Evolutionary conservation across 208 protist genomes (phyloP).

Genomic region (Trypanosoma brucei): DNA sequence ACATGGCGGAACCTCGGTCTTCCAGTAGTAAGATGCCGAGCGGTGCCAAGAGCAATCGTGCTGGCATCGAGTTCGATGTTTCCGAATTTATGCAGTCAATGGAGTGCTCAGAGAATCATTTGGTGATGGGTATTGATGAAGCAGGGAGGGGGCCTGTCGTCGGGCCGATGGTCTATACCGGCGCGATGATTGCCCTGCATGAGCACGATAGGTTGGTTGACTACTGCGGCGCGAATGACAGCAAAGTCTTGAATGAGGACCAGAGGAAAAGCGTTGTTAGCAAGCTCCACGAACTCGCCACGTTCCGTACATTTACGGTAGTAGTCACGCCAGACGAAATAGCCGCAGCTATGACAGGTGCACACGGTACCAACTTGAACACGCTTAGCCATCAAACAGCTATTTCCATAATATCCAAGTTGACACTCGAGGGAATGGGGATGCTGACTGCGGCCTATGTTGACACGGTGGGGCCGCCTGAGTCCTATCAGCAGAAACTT

Average conservation of each 20-base stretch:
- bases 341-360: constrained; percentile 61
- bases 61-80: constrained; percentile 54
- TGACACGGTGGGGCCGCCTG: constrained; percentile 90
- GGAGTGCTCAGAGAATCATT: constrained; percentile 47
- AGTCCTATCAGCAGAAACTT: constrained; percentile 76
- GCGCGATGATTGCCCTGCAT: constrained; percentile 59
- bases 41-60: constrained; percentile 44
- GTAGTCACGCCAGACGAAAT: constrained; percentile 67
- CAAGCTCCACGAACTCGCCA: constrained; percentile 52
- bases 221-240: constrained; percentile 84
- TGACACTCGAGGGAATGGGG: constrained; percentile 60
- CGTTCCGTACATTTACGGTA: constrained; percentile 63
- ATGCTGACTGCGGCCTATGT: constrained; percentile 88
- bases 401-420: constrained; percentile 72
- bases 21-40: constrained; percentile 27
- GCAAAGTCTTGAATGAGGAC: constrained; percentile 67
- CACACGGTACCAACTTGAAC: constrained; percentile 78
- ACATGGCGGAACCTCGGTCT: constrained; percentile 20
- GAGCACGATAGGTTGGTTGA: constrained; percentile 72
- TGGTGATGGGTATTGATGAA: constrained; percentile 93
- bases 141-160: constrained; percentile 92
- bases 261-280: constrained; percentile 48
- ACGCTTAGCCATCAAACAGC: constrained; percentile 85
- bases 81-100: constrained; percentile 53
- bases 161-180: constrained; percentile 94